These are phyloP conservation scores for Saccharomycopsis sp. DNA, from an alignment of 805 yeast species.

Conservation along the genomic window DNA sequence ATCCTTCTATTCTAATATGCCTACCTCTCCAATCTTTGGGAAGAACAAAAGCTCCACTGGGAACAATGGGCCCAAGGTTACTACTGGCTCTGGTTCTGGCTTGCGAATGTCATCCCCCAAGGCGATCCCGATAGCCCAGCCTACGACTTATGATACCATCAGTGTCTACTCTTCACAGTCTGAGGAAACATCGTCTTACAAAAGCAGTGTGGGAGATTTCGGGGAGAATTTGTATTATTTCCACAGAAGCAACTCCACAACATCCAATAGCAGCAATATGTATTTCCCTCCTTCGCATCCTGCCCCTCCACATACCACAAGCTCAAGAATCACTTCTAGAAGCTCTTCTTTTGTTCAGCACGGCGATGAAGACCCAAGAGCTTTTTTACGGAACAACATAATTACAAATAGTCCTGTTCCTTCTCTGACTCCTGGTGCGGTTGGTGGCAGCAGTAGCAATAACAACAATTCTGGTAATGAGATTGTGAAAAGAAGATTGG, in stretches of 20 bases:
- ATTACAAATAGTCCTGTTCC: no score
- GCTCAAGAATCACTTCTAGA: conserved; percentile 7
- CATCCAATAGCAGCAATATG: neutral
- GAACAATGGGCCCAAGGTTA: no score
- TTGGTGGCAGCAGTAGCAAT: no score
- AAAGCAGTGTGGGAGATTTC: conserved; percentile 9
- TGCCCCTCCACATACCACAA: neutral
- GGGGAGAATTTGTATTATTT: neutral
- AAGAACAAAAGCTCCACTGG: no score
- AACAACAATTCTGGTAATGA: no score
- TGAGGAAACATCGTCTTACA: conserved; percentile 10
- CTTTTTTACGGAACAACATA: no score
- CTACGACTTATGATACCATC: conserved; percentile 7
- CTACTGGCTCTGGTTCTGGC: no score
- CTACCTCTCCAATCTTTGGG: no score
- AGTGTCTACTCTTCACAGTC: conserved; percentile 13
- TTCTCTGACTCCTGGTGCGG: no score
- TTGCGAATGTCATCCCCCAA: conserved; percentile 16
- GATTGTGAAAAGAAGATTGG: conserved; percentile 2
- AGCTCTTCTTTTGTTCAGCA: conserved; percentile 14
- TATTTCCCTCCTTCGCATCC: no score
- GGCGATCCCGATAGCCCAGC: conserved; percentile 11
- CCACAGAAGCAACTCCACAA: conserved; percentile 6
- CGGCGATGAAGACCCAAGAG: neutral
- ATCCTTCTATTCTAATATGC: no score